Percentiles rank a stretch among this genome's conserved stretches.
Evolutionary conservation across 2,329 filamentous ascomycete genomes (phyloP).

Genomic region (Fusarium sp.): DNA sequence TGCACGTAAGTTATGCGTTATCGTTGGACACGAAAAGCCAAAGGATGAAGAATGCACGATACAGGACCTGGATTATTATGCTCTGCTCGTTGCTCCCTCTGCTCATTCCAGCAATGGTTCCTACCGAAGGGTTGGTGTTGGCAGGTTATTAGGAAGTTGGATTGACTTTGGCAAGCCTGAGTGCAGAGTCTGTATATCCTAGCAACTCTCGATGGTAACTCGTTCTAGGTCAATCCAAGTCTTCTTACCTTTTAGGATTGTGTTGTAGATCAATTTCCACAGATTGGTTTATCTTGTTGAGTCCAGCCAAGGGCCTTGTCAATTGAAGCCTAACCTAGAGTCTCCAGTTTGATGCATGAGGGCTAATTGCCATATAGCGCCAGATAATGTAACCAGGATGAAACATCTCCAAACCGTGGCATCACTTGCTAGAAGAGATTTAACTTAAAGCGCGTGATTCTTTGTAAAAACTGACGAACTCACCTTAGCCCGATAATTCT

Average conservation of each 20-base stretch:
- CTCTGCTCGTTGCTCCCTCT: background rate
- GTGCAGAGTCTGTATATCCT: background rate
- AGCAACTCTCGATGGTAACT: background rate
- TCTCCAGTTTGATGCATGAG: background rate
- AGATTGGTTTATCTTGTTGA: too few relatives aligned
- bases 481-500: background rate
- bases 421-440: background rate
- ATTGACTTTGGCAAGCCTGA: background rate
- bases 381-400: background rate
- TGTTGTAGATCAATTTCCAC: too few relatives aligned
- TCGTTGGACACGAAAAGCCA: conserved; percentile 4
- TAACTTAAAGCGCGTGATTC: background rate
- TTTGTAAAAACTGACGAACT: background rate
- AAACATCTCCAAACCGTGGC: background rate
- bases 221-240: background rate
- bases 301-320: background rate
- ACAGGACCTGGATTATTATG: background rate
- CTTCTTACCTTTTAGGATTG: too few relatives aligned
- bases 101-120: accelerated
- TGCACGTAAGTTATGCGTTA: background rate
- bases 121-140: conserved; percentile 15
- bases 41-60: background rate
- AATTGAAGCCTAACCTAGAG: background rate
- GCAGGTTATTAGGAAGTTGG: background rate
- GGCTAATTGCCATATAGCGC: background rate